Conservation (phyloP, 2,329 filamentous ascomycete species). For the Fusarium nanum region DNA sequence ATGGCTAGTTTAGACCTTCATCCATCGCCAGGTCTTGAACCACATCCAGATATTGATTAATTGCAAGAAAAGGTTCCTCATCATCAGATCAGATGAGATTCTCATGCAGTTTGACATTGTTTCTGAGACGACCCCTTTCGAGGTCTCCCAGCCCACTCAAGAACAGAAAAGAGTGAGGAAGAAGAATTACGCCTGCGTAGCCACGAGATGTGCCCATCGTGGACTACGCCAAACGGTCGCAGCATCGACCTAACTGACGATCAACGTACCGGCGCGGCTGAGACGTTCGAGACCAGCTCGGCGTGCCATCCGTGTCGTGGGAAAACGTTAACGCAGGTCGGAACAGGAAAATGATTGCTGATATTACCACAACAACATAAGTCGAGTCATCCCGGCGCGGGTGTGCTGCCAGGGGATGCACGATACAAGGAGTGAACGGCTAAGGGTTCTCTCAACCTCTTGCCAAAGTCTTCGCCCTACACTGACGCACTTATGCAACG, state of each 20-base stretch:
- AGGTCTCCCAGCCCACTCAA: conserved; percentile 45
- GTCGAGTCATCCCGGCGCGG: conserved; percentile 48
- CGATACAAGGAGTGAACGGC: conserved; percentile 52
- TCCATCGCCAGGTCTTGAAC: conserved; percentile 45
- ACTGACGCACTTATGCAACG: conserved; percentile 53
- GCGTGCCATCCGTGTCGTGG: conserved; percentile 48
- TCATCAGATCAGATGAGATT: conserved; percentile 36
- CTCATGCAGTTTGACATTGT: conserved; percentile 41
- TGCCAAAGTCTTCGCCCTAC: conserved; percentile 41
- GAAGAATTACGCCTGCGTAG: conserved; percentile 43
- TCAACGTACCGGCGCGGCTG: conserved; percentile 39
- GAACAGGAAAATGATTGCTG: conserved; percentile 45
- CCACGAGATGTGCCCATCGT: conserved; percentile 41
- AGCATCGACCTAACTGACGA: conserved; percentile 65
- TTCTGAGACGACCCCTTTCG: conserved; percentile 27
- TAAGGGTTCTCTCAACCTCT: conserved; percentile 47
- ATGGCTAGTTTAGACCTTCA: conserved; percentile 51
- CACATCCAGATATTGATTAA: conserved; percentile 47
- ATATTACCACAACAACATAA: conserved; percentile 48
- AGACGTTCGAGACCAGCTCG: conserved; percentile 60
- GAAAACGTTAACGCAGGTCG: conserved; percentile 46
- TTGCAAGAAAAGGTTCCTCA: conserved; percentile 42
- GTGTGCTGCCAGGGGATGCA: conserved; percentile 42
- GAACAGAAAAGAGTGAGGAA: conserved; percentile 48
- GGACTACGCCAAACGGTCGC: conserved; percentile 57